phyloP scores from a whole-genome alignment of 129 eudicot species.

The Tagetes patula region DNA sequence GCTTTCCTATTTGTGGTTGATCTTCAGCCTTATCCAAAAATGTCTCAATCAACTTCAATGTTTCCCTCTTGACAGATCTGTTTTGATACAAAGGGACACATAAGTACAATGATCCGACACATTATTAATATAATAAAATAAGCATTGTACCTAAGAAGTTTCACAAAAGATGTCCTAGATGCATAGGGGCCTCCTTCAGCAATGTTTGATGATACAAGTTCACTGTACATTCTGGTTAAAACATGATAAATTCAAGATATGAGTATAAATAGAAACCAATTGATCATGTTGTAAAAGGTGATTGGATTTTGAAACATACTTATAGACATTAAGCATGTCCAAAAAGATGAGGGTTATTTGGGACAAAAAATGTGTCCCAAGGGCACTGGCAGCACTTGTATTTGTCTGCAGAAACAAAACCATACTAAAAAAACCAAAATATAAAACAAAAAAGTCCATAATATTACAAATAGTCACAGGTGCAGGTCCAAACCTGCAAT shows the following conservation, averaged over 20 bases:
- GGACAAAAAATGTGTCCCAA: conserved; percentile 85
- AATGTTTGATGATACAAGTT: conserved; percentile 80
- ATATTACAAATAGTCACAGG: not conserved
- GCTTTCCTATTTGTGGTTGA: conserved; percentile 91
- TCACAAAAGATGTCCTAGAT: conserved; percentile 74
- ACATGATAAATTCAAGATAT: not conserved
- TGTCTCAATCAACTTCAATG: conserved; percentile 92
- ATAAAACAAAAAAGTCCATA: conserved; percentile 8
- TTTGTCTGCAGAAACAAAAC: conserved; percentile 65
- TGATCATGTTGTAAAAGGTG: not conserved
- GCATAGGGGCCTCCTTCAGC: conserved; percentile 91
- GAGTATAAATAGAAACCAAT: conserved; percentile 7
- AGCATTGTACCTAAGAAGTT: conserved; percentile 73
- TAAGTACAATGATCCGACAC: conserved; percentile 7
- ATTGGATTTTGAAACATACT: conserved; percentile 39
- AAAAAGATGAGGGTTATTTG: conserved; percentile 77
- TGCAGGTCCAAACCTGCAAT: conserved; percentile 61
- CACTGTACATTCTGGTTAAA: conserved; percentile 88
- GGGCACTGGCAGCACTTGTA: conserved; percentile 86
- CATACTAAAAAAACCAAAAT: conserved; percentile 3
- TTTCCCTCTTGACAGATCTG: conserved; percentile 96
- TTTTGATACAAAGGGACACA: conserved; percentile 19
- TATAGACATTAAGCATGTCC: conserved; percentile 99
- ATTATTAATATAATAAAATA: not conserved
- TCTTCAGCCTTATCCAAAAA: conserved; percentile 97